Conservation (phyloP, 495 filamentous ascomycete genomes). For the Tuber indicum region DNA sequence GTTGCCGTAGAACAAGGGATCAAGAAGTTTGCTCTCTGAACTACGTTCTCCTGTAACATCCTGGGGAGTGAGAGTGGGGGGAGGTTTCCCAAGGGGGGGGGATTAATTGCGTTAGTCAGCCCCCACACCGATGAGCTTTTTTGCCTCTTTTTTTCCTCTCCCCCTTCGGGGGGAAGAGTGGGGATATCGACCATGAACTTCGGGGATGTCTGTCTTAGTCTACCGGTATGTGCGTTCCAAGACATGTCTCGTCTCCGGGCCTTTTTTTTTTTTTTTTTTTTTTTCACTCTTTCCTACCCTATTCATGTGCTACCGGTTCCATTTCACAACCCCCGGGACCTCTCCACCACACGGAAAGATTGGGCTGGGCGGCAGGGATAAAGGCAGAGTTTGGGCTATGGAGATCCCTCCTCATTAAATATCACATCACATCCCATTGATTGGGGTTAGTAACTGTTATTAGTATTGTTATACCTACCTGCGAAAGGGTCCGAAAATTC, state of each 20-base stretch:
- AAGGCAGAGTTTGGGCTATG: background rate
- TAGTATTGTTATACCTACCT: background rate
- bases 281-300: background rate
- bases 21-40: background rate
- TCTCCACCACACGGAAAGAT: background rate
- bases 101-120: background rate
- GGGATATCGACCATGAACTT: background rate
- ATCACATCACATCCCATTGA: background rate
- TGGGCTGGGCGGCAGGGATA: background rate
- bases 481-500: background rate
- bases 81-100: background rate
- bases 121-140: background rate
- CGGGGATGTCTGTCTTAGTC: constrained; percentile 4
- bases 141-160: background rate
- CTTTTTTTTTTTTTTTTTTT: background rate
- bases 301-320: background rate
- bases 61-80: background rate
- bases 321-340: background rate
- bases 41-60: background rate
- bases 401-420: background rate
- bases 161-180: background rate
- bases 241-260: background rate
- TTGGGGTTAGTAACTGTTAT: constrained; percentile 7
- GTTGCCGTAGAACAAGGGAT: background rate
- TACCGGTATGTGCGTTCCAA: background rate